These are phyloP conservation scores for Diaporthe citriasiana DNA, from an alignment of 2,329 filamentous ascomycete genomes.

Conservation along the genomic window DNA sequence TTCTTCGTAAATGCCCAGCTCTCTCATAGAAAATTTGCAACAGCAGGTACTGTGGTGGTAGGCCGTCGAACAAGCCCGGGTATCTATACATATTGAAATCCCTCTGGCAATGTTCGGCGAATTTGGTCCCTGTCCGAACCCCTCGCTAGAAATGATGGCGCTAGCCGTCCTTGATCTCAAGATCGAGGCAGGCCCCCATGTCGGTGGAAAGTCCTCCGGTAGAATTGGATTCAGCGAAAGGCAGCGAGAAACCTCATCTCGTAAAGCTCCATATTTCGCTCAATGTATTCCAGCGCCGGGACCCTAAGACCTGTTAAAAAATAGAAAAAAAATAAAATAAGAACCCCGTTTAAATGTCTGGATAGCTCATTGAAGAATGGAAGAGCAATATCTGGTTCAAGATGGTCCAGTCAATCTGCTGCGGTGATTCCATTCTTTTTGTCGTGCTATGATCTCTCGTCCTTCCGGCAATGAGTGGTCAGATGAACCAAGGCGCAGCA, in stretches of 20 bases:
- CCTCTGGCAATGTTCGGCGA: conserved; percentile 8
- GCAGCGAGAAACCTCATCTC: not conserved
- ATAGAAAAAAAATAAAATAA: too few relatives aligned
- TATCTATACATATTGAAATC: conserved; percentile 18
- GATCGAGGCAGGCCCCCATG: not conserved
- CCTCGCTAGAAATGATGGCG: not conserved
- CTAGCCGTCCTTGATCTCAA: not conserved
- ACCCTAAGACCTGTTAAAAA: too few relatives aligned
- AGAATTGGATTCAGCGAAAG: not conserved
- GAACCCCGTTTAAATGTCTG: not conserved
- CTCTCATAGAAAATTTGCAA: not conserved
- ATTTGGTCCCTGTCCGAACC: conserved; percentile 2
- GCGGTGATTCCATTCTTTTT: not conserved
- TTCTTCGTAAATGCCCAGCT: not conserved
- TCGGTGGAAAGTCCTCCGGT: not conserved
- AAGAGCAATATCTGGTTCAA: not conserved
- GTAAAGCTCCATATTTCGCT: not conserved
- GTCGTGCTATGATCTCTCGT: not conserved
- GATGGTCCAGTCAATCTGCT: not conserved
- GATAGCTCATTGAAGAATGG: not conserved
- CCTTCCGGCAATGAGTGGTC: conserved; percentile 24
- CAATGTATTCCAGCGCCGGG: not conserved
- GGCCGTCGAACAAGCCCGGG: conserved; percentile 22
- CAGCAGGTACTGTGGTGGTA: conserved; percentile 13
- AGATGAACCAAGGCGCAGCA: conserved; percentile 54